Percentiles rank a stretch among this genome's conserved stretches.
Conservation (phyloP, 2,329 filamentous ascomycete genomes). For the Fusarium clavum region DNA sequence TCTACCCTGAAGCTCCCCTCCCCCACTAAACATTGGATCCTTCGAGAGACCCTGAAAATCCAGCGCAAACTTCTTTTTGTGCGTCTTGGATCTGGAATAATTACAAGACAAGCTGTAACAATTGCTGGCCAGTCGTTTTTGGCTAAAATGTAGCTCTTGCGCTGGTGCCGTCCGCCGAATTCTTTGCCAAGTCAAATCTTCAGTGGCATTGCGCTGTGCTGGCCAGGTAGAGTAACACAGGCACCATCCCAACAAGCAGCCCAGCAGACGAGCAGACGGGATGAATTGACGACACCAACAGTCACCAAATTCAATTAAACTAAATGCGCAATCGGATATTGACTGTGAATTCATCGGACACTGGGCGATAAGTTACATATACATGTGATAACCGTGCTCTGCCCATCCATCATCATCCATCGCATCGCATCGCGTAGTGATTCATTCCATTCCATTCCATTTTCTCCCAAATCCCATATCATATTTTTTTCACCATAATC, state of each 20-base stretch:
- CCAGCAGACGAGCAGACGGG: neutral
- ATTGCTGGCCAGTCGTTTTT: too few species aligned
- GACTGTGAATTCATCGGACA: neutral
- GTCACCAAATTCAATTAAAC: neutral
- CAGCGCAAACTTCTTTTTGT: conserved; percentile 3
- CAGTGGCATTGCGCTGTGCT: neutral
- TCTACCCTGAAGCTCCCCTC: conserved; percentile 16
- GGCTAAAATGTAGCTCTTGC: too few species aligned
- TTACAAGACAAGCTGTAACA: neutral
- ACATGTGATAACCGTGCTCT: neutral
- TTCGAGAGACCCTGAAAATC: conserved; percentile 21
- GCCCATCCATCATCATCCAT: conserved; percentile 18
- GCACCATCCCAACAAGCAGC: neutral
- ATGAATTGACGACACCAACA: neutral
- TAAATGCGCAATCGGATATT: neutral
- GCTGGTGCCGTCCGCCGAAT: too few species aligned
- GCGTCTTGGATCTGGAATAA: neutral
- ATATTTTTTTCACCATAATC: neutral
- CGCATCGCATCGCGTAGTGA: conserved; percentile 1
- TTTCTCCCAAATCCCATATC: neutral
- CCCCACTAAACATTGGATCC: neutral
- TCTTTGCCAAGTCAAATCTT: neutral
- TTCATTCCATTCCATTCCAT: conserved; percentile 1
- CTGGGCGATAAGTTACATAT: conserved; percentile 4
- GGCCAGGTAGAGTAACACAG: neutral